These are phyloP conservation scores for Salix purpurea DNA, from an alignment of 345 rosid genomes.

Conservation along the genomic window DNA sequence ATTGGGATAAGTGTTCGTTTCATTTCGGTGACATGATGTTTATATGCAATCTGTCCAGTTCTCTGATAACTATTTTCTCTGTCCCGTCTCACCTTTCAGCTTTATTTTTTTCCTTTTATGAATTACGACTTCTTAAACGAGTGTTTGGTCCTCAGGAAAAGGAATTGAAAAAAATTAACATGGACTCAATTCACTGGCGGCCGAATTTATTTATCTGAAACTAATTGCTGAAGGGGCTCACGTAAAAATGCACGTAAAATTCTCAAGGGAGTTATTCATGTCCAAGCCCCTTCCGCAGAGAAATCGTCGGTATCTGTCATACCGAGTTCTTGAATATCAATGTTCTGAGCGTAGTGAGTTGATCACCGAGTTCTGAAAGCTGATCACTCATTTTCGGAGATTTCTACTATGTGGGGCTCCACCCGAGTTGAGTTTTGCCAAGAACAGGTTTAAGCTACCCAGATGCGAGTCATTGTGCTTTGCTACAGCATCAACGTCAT, in stretches of 20 bases:
- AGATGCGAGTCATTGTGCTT: too few relatives aligned
- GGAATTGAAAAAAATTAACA: not conserved
- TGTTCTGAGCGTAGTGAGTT: too few relatives aligned
- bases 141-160: not conserved
- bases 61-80: not conserved
- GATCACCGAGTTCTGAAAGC: too few relatives aligned
- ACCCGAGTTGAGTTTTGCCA: too few relatives aligned
- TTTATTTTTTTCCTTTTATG: not conserved
- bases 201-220: not conserved
- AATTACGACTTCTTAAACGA: not conserved
- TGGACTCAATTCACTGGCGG: not conserved
- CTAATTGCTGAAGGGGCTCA: not conserved
- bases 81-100: not conserved
- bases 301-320: not conserved
- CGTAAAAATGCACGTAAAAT: too few relatives aligned
- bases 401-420: too few relatives aligned
- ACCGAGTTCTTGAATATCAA: too few relatives aligned
- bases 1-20: conserved; percentile 15
- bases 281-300: not conserved
- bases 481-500: too few relatives aligned
- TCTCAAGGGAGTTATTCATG: too few relatives aligned
- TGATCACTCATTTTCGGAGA: too few relatives aligned
- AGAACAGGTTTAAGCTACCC: too few relatives aligned
- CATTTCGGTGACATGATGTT: conserved; percentile 8
- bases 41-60: conserved; percentile 14